Evolutionary conservation across 108 stramenopile genomes (phyloP), one percentile per base, ranked within the genome.

Genomic region (Aurantiochytrium sp.): DNA sequence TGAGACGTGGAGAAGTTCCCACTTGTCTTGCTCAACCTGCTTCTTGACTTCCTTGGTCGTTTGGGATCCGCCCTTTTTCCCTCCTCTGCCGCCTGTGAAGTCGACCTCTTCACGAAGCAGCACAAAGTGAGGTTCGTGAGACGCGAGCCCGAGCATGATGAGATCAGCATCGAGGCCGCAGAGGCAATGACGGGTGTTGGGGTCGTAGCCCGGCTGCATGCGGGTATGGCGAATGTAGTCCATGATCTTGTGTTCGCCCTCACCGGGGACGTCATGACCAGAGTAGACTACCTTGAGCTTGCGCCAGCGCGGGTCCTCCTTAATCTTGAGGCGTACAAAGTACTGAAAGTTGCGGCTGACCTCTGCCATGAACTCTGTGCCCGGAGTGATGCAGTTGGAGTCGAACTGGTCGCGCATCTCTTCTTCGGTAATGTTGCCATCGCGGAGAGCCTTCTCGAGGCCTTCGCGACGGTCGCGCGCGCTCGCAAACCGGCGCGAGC

Each of bases 241-340:
- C 97, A 99, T 97, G 76, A 99, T 97, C 92, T 99, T 99, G 93
- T 99, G 99, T 91, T 99, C 98, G 23, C 99, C 99, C 92, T 99
- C 98, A 23, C 99, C 98, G 0, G 99, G 98, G 18, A 99, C 91
- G 49, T 96, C 96, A 4, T 97, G 97, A 90, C 98, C 99, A 49
- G 96, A 96, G 90, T 98, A 98, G 25, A 99, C 95, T 23, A 99
- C 95, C 47, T 94, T 93, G 45, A 97, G 92, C 23, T 95, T 91
- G 91, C 95, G 92, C 98, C 98, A 99, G n/a, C 94, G 96, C 89
- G 94, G 95, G 90, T 98, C 98, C 18, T 92, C 94, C 49, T 95
- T 92, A 44, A 99, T 95, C 69, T 97, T 95, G 90, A 96, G 95
- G 16, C 96, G 95, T 87, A 98, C 92, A 89, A 96, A 97, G 88